Percentiles rank a stretch among this genome's conserved stretches.
Conservation (phyloP, 345 rosid species). For the Carallia pectinifolia region DNA sequence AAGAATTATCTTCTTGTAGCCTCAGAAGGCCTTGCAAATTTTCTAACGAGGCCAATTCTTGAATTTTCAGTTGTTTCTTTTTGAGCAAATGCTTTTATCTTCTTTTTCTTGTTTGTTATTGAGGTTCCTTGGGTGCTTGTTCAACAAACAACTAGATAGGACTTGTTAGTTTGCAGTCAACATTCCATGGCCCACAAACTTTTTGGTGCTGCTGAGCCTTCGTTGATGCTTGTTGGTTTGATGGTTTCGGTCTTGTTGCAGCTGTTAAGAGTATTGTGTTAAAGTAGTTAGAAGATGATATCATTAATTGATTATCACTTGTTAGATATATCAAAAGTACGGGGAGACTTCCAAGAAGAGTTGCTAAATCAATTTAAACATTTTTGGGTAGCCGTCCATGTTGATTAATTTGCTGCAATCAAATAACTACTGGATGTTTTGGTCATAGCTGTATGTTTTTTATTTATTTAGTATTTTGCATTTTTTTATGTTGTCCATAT, state of each 20-base stretch:
- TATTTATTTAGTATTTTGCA: no score
- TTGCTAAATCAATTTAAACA: no score
- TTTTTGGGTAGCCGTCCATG: neutral
- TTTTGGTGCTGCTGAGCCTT: neutral
- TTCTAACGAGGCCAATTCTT: no score
- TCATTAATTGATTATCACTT: neutral
- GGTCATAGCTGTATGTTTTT: no score
- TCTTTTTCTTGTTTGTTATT: neutral
- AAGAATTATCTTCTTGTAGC: no score
- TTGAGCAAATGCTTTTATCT: neutral
- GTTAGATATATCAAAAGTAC: neutral
- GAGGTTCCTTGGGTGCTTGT: neutral
- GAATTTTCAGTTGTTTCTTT: neutral
- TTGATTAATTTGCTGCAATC: slow-evolving; percentile 3
- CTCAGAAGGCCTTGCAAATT: no score
- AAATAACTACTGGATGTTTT: neutral
- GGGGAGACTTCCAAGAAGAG: no score
- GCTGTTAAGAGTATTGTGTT: neutral
- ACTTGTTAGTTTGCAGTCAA: slow-evolving; percentile 1
- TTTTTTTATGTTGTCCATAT: neutral
- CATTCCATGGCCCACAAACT: slow-evolving; percentile 13
- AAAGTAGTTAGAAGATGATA: neutral
- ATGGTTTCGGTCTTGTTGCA: neutral
- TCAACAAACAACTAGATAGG: neutral
- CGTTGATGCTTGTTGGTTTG: neutral